These are phyloP conservation scores for Aphanomyces cochlioides DNA, from an alignment of 352 stramenopile genomes.

Conservation along the genomic window DNA sequence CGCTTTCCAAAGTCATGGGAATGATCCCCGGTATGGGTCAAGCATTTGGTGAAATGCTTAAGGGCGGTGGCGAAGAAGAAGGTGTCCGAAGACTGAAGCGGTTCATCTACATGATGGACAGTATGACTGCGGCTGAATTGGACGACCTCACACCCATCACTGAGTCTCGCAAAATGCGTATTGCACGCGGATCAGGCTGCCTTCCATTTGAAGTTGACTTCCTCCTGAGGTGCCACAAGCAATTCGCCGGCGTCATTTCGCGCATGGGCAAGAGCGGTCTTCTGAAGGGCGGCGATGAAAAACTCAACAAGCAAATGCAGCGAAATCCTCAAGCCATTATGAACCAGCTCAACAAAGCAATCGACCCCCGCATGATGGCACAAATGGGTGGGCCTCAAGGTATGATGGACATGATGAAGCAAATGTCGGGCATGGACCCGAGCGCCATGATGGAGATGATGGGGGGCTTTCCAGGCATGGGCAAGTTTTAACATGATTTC, in stretches of 20 bases:
- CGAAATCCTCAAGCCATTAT: conserved; percentile 96
- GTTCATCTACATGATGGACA: conserved; percentile 99
- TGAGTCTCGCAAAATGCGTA: conserved; percentile 70
- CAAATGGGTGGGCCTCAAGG: conserved; percentile 76
- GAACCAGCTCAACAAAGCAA: conserved; percentile 94
- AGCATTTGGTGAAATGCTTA: conserved; percentile 66
- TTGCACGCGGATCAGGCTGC: conserved; percentile 90
- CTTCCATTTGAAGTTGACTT: conserved; percentile 87
- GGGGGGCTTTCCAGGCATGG: conserved; percentile 44
- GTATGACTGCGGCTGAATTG: conserved; percentile 96
- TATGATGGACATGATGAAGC: conserved; percentile 93
- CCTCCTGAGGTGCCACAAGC: conserved; percentile 95
- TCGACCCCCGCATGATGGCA: conserved; percentile 91
- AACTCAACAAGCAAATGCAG: conserved; percentile 91
- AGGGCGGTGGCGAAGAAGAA: conserved; percentile 89
- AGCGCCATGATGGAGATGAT: conserved; percentile 73
- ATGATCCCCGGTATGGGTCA: conserved; percentile 93
- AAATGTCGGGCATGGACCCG: conserved; percentile 88
- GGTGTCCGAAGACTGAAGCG: conserved; percentile 90
- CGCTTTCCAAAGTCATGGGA: conserved; percentile 96
- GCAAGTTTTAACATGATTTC: conserved; percentile 11
- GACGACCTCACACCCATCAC: conserved; percentile 85
- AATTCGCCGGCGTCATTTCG: conserved; percentile 91
- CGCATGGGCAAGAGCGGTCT: conserved; percentile 97
- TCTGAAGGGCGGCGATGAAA: conserved; percentile 85